Evolutionary conservation across 345 rosid species (phyloP), one percentile per base, ranked within the genome.

Genomic region (Eucalyptus regnans): DNA sequence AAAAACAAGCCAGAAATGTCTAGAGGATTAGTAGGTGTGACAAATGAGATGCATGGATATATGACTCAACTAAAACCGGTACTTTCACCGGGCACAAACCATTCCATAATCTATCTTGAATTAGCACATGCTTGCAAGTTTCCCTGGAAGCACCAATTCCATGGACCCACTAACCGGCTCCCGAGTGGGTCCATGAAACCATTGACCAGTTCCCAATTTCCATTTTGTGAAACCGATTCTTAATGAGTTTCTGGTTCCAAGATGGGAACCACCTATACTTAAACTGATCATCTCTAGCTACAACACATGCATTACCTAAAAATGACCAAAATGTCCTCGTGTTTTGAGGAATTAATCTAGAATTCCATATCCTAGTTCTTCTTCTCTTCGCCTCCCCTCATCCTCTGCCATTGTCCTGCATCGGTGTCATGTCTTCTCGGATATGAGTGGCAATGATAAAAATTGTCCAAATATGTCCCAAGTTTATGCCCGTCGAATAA

Each of bases 201-300:
- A 6, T 51, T 51, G 1, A 17, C 20, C 25, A 0, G 2, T 52
- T 52, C 25, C 9, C 1, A 1, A 2, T 52, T 52, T 52, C 10
- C 0, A 52, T 52, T 52, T 52, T 52, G 25, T 20, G 58, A 52
- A 52, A 52, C 25, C 58, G 1, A 52, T 52, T 52, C 25, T 52
- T 20, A 52, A 52, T 52, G 58, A 1, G 25, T 52, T 52, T 20
- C 2, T 52, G 2, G 25, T 52, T 52, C 10, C 10, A 52, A 0
- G 58, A 23, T 52, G 58, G 58, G 10, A 52, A 52, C 10, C 25
- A 52, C 58, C 10, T 52, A 52, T 1, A 52, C 58, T 2, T 25
- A 52, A 52, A 20, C 58, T 10, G 2, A 20, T 52, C 25, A 20
- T 52, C 58, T 52, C 58, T 62, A 12, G 17, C 9, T 1, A 27